phyloP scores from a whole-genome alignment of 2,329 filamentous ascomycete species.

The Alternaria brassicae region DNA sequence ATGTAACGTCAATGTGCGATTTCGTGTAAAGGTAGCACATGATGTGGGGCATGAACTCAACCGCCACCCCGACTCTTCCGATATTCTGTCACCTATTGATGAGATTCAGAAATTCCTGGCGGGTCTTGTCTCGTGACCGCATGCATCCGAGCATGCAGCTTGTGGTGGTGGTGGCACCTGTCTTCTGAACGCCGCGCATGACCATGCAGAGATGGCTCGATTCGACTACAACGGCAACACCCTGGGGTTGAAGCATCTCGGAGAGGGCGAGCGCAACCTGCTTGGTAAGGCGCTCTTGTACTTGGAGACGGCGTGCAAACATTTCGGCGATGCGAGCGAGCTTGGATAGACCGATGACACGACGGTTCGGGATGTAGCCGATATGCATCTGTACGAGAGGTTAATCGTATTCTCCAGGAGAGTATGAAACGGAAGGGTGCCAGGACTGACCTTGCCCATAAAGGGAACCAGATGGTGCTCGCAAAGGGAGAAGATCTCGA shows the following conservation, averaged over 20 bases:
- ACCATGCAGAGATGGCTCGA: conserved; percentile 98
- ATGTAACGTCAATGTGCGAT: conserved; percentile 19
- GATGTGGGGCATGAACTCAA: not conserved
- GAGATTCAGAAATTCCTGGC: conserved; percentile 93
- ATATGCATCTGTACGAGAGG: conserved; percentile 82
- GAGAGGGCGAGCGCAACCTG: conserved; percentile 94
- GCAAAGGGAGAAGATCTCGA: conserved; percentile 92
- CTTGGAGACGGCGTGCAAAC: conserved; percentile 91
- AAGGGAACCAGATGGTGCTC: conserved; percentile 98
- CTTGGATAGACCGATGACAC: conserved; percentile 95
- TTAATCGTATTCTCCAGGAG: conserved; percentile 9
- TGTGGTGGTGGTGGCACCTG: conserved; percentile 83
- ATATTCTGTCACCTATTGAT: conserved; percentile 41
- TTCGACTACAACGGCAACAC: conserved; percentile 97
- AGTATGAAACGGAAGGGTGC: conserved; percentile 10
- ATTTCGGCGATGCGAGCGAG: conserved; percentile 95
- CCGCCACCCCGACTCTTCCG: not conserved
- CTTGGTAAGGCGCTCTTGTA: conserved; percentile 95
- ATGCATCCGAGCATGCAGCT: conserved; percentile 98
- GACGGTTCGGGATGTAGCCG: conserved; percentile 90
- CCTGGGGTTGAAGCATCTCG: conserved; percentile 90
- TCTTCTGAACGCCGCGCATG: conserved; percentile 98
- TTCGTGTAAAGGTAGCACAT: not conserved
- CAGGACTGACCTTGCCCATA: conserved; percentile 76
- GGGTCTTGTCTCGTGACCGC: conserved; percentile 87